phyloP scores from a whole-genome alignment of 352 stramenopile genomes.

The Phytophthora citricola region DNA sequence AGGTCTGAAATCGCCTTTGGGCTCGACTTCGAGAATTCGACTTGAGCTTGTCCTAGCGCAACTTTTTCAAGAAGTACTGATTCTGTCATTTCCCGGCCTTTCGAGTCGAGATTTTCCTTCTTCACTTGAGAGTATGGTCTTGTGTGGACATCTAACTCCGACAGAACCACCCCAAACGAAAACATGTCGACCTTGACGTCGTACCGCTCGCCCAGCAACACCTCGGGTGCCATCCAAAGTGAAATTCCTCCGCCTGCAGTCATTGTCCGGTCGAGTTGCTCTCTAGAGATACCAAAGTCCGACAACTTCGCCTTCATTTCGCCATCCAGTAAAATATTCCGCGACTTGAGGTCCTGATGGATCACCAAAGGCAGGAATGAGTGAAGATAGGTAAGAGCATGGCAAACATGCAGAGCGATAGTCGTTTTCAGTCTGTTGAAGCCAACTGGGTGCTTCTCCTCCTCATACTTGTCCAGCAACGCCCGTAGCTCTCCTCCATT shows the following conservation, averaged over 20 bases:
- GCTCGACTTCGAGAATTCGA: slow-evolving; percentile 28
- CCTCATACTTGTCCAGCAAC: slow-evolving; percentile 36
- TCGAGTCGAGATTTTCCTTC: slow-evolving; percentile 13
- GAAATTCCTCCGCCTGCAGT: slow-evolving; percentile 54
- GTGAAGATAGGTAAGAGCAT: slow-evolving; percentile 47
- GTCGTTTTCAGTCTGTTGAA: slow-evolving; percentile 27
- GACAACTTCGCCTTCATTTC: slow-evolving; percentile 62
- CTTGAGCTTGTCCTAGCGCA: slow-evolving; percentile 32
- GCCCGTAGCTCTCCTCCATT: slow-evolving; percentile 46
- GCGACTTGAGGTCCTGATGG: slow-evolving; percentile 42
- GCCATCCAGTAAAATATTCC: slow-evolving; percentile 57
- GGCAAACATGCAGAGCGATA: slow-evolving; percentile 44
- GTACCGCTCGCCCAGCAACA: slow-evolving; percentile 65
- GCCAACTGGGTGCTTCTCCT: slow-evolving; percentile 7
- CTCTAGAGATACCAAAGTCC: slow-evolving; percentile 62
- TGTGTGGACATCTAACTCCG: slow-evolving; percentile 52
- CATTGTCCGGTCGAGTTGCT: slow-evolving; percentile 36
- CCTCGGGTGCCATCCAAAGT: slow-evolving; percentile 63
- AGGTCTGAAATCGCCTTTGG: slow-evolving; percentile 23
- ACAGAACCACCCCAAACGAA: slow-evolving; percentile 66
- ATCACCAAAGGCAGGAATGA: slow-evolving; percentile 25
- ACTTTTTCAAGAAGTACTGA: slow-evolving; percentile 42
- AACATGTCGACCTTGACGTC: slow-evolving; percentile 65
- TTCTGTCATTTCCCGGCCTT: slow-evolving; percentile 20
- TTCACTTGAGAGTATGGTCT: slow-evolving; percentile 29